phyloP scores from a whole-genome alignment of 768 basidiomycete species.

The Naematelia aurantialba region DNA sequence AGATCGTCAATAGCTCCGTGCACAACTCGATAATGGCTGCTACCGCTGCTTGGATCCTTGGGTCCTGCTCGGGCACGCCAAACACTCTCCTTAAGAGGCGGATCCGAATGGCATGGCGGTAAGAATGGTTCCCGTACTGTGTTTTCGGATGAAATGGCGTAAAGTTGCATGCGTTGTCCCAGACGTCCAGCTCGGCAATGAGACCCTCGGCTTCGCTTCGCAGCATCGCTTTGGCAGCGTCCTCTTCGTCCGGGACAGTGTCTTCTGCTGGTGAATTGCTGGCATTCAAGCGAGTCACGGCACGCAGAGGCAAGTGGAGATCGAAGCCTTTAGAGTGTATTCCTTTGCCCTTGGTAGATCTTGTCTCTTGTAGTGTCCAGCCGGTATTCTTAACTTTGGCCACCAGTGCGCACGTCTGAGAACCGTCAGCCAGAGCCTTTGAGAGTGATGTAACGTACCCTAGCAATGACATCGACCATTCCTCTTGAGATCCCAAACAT shows the following conservation, averaged over 20 bases:
- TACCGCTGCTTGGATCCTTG: slow-evolving; percentile 18
- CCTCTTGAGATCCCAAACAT: slow-evolving; percentile 44
- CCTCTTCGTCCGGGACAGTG: neutral
- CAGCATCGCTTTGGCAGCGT: neutral
- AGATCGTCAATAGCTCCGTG: slow-evolving; percentile 26
- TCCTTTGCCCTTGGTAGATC: neutral
- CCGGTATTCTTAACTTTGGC: slow-evolving; percentile 9
- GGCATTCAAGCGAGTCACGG: slow-evolving; percentile 5
- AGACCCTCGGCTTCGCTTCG: slow-evolving; percentile 17
- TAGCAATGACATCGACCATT: slow-evolving; percentile 35
- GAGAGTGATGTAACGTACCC: slow-evolving; percentile 20
- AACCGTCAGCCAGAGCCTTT: neutral
- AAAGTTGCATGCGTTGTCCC: slow-evolving; percentile 37
- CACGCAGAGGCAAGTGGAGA: slow-evolving; percentile 2
- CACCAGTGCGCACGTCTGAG: slow-evolving; percentile 6
- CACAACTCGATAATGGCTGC: slow-evolving; percentile 36
- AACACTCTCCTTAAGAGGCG: slow-evolving; percentile 33
- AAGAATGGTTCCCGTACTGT: slow-evolving; percentile 38
- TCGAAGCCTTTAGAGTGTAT: neutral
- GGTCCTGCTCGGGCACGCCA: slow-evolving; percentile 21
- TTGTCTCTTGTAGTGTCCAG: slow-evolving; percentile 7
- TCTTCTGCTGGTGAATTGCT: neutral
- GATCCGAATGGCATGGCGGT: slow-evolving; percentile 34
- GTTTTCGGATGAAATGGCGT: slow-evolving; percentile 29
- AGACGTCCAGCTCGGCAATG: slow-evolving; percentile 29